Conservation (phyloP, 2,329 filamentous ascomycete genomes). For the Mariannaea sp. region DNA sequence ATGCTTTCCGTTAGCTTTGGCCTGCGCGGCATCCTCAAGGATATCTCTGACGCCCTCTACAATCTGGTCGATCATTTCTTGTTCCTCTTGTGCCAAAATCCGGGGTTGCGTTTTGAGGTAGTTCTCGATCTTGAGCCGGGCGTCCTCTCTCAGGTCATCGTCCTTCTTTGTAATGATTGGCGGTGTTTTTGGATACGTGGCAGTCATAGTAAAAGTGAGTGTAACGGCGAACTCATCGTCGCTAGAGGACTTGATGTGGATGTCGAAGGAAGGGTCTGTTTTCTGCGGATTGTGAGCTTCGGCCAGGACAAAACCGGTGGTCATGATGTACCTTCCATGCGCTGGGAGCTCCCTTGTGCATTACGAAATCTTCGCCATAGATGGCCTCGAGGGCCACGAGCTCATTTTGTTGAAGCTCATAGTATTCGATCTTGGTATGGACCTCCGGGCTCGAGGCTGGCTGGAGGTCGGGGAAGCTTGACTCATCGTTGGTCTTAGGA, state of each 20-base stretch:
- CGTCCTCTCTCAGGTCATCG: conserved; percentile 69
- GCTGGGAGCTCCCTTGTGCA: conserved; percentile 69
- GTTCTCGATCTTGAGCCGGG: conserved; percentile 70
- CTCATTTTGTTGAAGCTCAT: conserved; percentile 86
- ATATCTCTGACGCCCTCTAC: conserved; percentile 73
- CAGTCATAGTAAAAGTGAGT: conserved; percentile 80
- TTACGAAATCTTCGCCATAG: conserved; percentile 85
- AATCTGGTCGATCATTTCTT: conserved; percentile 68
- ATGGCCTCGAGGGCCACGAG: conserved; percentile 84
- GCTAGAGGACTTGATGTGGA: conserved; percentile 74
- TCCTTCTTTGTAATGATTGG: conserved; percentile 74
- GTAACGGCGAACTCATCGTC: conserved; percentile 73
- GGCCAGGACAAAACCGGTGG: conserved; percentile 19
- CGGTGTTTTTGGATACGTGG: conserved; percentile 86
- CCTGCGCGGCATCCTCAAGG: conserved; percentile 83
- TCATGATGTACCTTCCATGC: conserved; percentile 77
- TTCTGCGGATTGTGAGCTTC: conserved; percentile 56
- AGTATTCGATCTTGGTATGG: conserved; percentile 66
- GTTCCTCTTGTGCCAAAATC: conserved; percentile 55
- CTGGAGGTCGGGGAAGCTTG: conserved; percentile 58
- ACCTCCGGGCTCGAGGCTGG: conserved; percentile 47
- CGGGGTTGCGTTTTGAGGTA: conserved; percentile 64
- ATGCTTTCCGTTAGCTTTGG: conserved; percentile 74
- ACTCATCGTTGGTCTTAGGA: conserved; percentile 50
- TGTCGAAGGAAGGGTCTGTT: conserved; percentile 81